Percentiles rank a stretch among this genome's conserved stretches.
Conservation (phyloP, 1,139 yeast genomes). For the Diutina neorugosa region DNA sequence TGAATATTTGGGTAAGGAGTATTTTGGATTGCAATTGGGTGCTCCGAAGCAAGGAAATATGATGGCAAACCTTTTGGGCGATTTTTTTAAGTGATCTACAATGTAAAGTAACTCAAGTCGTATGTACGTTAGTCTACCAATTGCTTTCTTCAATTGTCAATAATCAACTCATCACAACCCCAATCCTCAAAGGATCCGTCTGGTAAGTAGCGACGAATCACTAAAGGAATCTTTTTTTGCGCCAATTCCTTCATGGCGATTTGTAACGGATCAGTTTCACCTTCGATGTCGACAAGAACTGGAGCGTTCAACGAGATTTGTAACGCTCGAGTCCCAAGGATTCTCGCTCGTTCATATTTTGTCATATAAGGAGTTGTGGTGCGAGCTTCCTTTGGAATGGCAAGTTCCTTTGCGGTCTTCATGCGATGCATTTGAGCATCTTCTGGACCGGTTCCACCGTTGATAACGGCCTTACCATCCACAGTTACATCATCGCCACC, state of each 20-base stretch:
- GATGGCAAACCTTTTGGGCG: conserved; percentile 80
- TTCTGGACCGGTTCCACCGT: conserved; percentile 54
- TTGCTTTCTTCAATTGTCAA: conserved; percentile 44
- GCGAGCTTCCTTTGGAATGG: conserved; percentile 81
- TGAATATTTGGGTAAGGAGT: conserved; percentile 36
- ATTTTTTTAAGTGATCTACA: conserved; percentile 35
- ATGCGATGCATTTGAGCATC: conserved; percentile 38
- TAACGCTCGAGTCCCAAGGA: conserved; percentile 89
- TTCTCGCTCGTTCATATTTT: conserved; percentile 93
- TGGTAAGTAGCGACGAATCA: conserved; percentile 90
- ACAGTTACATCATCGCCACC: conserved; percentile 34
- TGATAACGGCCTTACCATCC: conserved; percentile 64
- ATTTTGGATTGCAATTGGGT: conserved; percentile 16
- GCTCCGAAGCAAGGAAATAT: conserved; percentile 46
- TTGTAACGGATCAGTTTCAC: conserved; percentile 98
- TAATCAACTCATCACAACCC: conserved; percentile 96
- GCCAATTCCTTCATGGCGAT: conserved; percentile 95
- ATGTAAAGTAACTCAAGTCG: neutral
- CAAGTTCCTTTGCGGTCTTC: conserved; percentile 66
- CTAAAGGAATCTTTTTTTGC: conserved; percentile 89
- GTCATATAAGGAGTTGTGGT: conserved; percentile 98
- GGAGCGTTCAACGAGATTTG: conserved; percentile 98
- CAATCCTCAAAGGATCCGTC: conserved; percentile 97
- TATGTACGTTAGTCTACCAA: neutral
- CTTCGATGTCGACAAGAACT: conserved; percentile 92